Evolutionary conservation across 495 filamentous ascomycete species (phyloP), one percentile per base, ranked within the genome.

Genomic region (Podospora comata): DNA sequence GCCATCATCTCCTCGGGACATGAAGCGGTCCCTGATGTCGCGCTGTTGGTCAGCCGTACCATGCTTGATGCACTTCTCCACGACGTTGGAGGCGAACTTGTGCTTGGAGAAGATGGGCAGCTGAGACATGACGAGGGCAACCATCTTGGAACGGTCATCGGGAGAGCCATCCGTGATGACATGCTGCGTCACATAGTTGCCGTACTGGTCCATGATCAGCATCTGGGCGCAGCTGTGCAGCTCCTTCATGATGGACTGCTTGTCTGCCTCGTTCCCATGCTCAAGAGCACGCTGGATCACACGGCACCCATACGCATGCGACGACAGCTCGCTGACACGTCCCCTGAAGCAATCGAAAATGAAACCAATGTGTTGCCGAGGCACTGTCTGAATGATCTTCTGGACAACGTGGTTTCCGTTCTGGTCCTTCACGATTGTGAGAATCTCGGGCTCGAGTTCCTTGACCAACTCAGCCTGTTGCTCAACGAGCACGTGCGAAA

Each of bases 321-420:
- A 87, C 0, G 93, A 89, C 20, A 97, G 85, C 61, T 84, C 79
- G 65, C 88, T 86, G n/a, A 97, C 92, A 67, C 93, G 88, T 18
- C 89, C 90, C 34, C 82, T 85, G 81, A 98, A 91, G 57, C 92
- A 90, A 16, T 91, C 86, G 82, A 97, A 91, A 76, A 97, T 91
- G 80, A 97, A 94, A 69, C 89, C 90, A 56, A 97, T 91, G 69
- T 95, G 88, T 67, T 92, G 85, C 1, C 87, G 84, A 2, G 92
- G 92, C 4, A 97, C 90, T 60, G 92, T 83, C 74, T 97, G 92
- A 70, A 99, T 94, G 48, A 92, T 91, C 77, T 97, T 97, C 74
- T 98, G 96, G 58, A 99, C 89, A 48, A 99, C 95, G 71, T 98
- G 96, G 76, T 99, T 99, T 48, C 95, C 95, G 67, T 99, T 95